Conservation (phyloP, 2,329 filamentous ascomycete species). For the Trichophyton mentagrophytes region DNA sequence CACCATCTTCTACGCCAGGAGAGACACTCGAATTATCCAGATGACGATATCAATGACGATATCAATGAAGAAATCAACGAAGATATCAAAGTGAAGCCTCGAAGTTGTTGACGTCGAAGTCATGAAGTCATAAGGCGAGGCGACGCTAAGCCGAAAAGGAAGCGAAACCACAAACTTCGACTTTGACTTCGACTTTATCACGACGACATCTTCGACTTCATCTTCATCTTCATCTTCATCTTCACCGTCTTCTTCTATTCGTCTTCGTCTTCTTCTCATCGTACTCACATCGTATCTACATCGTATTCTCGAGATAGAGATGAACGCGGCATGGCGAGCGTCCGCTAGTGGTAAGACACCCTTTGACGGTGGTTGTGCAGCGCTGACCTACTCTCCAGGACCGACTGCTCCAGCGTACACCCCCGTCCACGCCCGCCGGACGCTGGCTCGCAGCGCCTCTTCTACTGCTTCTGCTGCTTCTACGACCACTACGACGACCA, state of each 20-base stretch:
- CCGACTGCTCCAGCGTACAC: slow-evolving; percentile 41
- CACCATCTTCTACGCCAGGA: slow-evolving; percentile 13
- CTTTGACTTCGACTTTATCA: background rate
- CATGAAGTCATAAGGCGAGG: background rate
- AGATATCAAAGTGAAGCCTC: background rate
- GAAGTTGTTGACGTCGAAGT: background rate
- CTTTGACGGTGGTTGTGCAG: too few relatives aligned
- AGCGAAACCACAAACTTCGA: background rate
- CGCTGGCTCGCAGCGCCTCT: slow-evolving; percentile 35
- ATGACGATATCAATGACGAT: too few relatives aligned
- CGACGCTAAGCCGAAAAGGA: background rate
- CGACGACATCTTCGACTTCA: background rate
- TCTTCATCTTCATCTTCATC: background rate
- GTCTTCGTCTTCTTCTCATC: background rate
- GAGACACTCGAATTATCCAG: too few relatives aligned
- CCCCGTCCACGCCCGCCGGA: slow-evolving; percentile 50
- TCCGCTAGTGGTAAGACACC: slow-evolving; percentile 24
- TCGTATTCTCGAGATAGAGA: slow-evolving; percentile 12
- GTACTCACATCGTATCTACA: too few relatives aligned
- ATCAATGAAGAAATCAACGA: too few relatives aligned
- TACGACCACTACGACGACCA: too few relatives aligned
- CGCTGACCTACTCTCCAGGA: background rate
- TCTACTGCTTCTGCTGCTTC: slow-evolving; percentile 4
- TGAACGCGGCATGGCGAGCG: slow-evolving; percentile 31
- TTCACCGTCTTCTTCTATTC: background rate